Evolutionary conservation across 805 yeast genomes (phyloP).

Genomic region (Spathaspora passalidarum): DNA sequence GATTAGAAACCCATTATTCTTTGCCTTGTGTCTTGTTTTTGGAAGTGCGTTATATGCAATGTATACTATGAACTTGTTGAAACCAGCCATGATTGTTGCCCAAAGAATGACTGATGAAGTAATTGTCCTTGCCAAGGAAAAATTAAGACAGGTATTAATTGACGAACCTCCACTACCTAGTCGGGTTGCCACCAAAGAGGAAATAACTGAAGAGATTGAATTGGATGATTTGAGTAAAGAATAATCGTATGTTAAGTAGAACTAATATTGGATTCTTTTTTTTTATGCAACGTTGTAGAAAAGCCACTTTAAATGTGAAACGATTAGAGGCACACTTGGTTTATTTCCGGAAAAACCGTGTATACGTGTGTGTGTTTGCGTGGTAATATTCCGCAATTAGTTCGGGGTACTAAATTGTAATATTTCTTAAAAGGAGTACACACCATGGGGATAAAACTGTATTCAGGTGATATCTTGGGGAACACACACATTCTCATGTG

Average conservation of each 20-base stretch:
- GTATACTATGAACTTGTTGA: conserved; percentile 68
- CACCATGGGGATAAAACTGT: not conserved
- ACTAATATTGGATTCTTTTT: not conserved
- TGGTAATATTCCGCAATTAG: too few species aligned
- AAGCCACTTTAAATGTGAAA: too few species aligned
- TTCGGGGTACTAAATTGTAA: too few species aligned
- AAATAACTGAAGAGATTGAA: conserved; percentile 10
- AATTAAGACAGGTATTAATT: conserved; percentile 54
- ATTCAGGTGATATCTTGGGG: not conserved
- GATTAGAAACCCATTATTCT: conserved; percentile 79
- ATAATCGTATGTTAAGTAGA: not conserved
- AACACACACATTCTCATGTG: too few species aligned
- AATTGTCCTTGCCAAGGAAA: conserved; percentile 53
- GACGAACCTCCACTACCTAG: conserved; percentile 43
- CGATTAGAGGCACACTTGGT: not conserved
- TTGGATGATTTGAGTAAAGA: conserved; percentile 10
- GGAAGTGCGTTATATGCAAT: conserved; percentile 65
- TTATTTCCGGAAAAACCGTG: not conserved
- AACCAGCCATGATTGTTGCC: conserved; percentile 65
- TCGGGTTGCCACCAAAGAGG: not conserved
- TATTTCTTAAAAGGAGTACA: too few species aligned
- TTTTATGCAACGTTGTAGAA: not conserved
- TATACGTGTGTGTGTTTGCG: too few species aligned
- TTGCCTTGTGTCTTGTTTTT: conserved; percentile 55
- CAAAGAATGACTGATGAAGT: conserved; percentile 58